Evolutionary conservation across 345 rosid genomes (phyloP).

Genomic region (Citrus hindsii): DNA sequence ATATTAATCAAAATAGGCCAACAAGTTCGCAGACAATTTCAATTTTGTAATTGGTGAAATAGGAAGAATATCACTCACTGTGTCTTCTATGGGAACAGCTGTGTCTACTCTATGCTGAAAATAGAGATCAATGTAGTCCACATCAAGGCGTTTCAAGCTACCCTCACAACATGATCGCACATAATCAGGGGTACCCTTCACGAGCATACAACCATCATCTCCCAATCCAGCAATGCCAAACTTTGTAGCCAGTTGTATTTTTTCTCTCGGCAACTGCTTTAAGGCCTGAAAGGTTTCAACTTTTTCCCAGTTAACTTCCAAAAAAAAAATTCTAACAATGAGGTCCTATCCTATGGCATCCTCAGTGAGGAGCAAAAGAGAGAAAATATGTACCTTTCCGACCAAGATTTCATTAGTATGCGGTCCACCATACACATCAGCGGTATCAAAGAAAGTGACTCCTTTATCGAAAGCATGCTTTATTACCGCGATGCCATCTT

Average conservation of each 20-base stretch:
- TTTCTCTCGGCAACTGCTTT: conserved; percentile 28
- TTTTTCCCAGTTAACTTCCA: background rate
- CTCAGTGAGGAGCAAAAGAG: background rate
- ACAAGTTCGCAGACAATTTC: background rate
- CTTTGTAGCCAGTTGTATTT: conserved; percentile 29
- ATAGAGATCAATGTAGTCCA: conserved; percentile 34
- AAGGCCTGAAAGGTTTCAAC: conserved; percentile 13
- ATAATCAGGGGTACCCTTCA: conserved; percentile 26
- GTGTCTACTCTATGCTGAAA: conserved; percentile 31
- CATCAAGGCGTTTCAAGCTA: conserved; percentile 29
- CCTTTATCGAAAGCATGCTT: conserved; percentile 35
- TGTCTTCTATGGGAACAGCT: conserved; percentile 26
- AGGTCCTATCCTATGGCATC: background rate
- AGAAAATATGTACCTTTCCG: background rate
- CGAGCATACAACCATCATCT: background rate
- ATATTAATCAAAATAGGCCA: background rate
- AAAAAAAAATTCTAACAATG: background rate
- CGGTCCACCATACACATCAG: conserved; percentile 12
- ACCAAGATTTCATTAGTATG: conserved; percentile 3
- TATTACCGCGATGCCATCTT: background rate
- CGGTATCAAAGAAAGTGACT: conserved; percentile 45
- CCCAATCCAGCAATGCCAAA: conserved; percentile 12
- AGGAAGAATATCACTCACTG: conserved; percentile 10
- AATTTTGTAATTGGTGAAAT: background rate
- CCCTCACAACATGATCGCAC: conserved; percentile 29